Base-by-base conservation (phyloP, 202 grass and related monocot genomes). In the Setaria viridis region DNA sequence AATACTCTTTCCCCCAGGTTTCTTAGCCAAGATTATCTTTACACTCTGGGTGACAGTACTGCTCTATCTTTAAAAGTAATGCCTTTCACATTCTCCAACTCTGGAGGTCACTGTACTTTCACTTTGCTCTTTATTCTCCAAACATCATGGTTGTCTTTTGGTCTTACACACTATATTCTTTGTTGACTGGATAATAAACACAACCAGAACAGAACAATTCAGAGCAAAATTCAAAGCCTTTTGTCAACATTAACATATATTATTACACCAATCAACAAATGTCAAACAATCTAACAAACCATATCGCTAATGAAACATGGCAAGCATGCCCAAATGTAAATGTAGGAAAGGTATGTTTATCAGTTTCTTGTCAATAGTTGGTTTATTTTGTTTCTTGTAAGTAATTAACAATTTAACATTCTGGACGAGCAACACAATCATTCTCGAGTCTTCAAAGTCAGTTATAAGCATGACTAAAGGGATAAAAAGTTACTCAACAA, bases 131-230 rank as follows among this genome's bases (percentile, higher is more conserved):
- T 93, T 93, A 86, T 82, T 91, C 87, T 87, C 75, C 86, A 88
- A 88, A 88, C 55, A 88, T 92, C 90, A 92, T 80, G 82, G 81
- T 90, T 85, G 85, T 94, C 90, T 92, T 90, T 92, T 86, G 67
- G 72, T 82, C 88, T 86, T 94, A 90, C 85, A 88, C 56, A 73
- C 78, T 88, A 88, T 69, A 74, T 92, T 94, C 85, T 86, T 91
- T 94, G 73, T 89, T 91, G 83, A 94, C 92, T 94, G 89, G 92
- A 94, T 91, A 91, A 55, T 90, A 91, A 83, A 88, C 74, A 89
- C 89, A 89, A 88, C 57, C 69, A 89, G 89, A 91, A 49, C 87
- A 91, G 68, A 71, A 91, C 42, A 56, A 46, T 91, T 94, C 62
- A 94, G 89, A 94, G 72, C 65, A 85, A 72, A 85, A 80, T 82